Evolutionary conservation across 2,329 filamentous ascomycete species (phyloP).

Genomic region (Epichloe scottii): DNA sequence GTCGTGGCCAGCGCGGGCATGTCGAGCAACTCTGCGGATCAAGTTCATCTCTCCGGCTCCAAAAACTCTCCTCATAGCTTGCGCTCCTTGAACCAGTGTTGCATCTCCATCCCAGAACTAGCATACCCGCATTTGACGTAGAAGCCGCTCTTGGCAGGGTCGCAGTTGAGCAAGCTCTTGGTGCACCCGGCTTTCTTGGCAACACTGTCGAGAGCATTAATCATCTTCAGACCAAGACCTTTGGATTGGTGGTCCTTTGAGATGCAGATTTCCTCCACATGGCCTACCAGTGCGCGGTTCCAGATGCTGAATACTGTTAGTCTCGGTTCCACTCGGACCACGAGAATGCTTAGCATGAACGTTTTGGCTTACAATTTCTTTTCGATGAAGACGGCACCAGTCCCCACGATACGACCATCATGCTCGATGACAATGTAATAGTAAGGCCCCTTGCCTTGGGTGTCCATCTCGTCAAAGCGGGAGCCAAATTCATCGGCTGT

Average conservation of each 20-base stretch:
- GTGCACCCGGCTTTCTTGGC: slow-evolving; percentile 66
- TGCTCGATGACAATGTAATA: slow-evolving; percentile 62
- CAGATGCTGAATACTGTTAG: slow-evolving; percentile 39
- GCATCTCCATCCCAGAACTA: slow-evolving; percentile 10
- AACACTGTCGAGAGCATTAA: slow-evolving; percentile 63
- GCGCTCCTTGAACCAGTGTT: slow-evolving; percentile 3
- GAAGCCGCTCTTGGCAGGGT: slow-evolving; percentile 65
- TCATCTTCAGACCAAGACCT: slow-evolving; percentile 64
- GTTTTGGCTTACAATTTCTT: slow-evolving; percentile 51
- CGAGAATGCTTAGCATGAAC: too few relatives aligned
- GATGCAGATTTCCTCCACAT: slow-evolving; percentile 78
- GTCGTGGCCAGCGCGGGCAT: too few relatives aligned
- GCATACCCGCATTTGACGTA: slow-evolving; percentile 35
- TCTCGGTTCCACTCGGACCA: too few relatives aligned
- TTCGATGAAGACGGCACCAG: slow-evolving; percentile 65
- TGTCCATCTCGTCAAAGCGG: slow-evolving; percentile 49
- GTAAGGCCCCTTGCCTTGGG: slow-evolving; percentile 36
- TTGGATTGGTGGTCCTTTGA: slow-evolving; percentile 69
- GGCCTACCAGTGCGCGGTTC: slow-evolving; percentile 55
- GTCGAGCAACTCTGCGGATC: too few relatives aligned
- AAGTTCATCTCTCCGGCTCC: too few relatives aligned
- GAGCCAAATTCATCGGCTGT: slow-evolving; percentile 51
- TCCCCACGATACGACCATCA: slow-evolving; percentile 52
- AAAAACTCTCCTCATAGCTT: not conserved
- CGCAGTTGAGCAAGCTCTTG: slow-evolving; percentile 72